Conservation (phyloP, 2,329 filamentous ascomycete genomes). For the Tolypocladium tropicale region DNA sequence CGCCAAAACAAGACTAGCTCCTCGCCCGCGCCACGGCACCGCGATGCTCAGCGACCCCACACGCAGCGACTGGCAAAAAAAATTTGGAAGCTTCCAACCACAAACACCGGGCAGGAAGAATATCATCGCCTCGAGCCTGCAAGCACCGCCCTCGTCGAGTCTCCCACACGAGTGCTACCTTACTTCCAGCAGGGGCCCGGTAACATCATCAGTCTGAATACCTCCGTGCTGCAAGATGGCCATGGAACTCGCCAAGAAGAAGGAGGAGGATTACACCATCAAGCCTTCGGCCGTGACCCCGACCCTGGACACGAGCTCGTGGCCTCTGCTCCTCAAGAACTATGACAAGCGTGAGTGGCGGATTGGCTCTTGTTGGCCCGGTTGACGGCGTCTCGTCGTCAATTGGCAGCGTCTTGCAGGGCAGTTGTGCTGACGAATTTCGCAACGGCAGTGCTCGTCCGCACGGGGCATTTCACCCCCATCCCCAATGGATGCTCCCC, state of each 20-base stretch:
- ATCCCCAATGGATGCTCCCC: conserved; percentile 90
- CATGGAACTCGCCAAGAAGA: conserved; percentile 36
- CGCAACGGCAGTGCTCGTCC: conserved; percentile 59
- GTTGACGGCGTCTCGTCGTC: background rate
- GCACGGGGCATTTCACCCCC: conserved; percentile 93
- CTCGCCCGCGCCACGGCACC: conserved; percentile 5
- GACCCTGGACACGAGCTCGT: conserved; percentile 73
- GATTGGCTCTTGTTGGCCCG: background rate
- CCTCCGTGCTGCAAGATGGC: conserved; percentile 21
- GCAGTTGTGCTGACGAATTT: background rate
- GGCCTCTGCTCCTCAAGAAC: conserved; percentile 92
- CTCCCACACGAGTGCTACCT: conserved; percentile 10
- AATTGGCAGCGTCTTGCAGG: background rate
- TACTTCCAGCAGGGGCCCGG: conserved; percentile 5
- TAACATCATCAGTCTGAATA: conserved; percentile 3
- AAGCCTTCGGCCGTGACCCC: conserved; percentile 81
- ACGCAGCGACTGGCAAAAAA: conserved; percentile 7
- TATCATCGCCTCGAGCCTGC: conserved; percentile 7
- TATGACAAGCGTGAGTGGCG: conserved; percentile 72
- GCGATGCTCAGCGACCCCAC: conserved; percentile 9
- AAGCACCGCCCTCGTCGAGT: conserved; percentile 8
- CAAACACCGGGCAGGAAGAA: conserved; percentile 5
- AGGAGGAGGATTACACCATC: conserved; percentile 62
- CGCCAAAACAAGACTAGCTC: conserved; percentile 5
- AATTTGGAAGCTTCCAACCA: conserved; percentile 9